Evolutionary conservation across 495 filamentous ascomycete genomes (phyloP), one percentile per base, ranked within the genome.

Genomic region (Penicillium nucicola): DNA sequence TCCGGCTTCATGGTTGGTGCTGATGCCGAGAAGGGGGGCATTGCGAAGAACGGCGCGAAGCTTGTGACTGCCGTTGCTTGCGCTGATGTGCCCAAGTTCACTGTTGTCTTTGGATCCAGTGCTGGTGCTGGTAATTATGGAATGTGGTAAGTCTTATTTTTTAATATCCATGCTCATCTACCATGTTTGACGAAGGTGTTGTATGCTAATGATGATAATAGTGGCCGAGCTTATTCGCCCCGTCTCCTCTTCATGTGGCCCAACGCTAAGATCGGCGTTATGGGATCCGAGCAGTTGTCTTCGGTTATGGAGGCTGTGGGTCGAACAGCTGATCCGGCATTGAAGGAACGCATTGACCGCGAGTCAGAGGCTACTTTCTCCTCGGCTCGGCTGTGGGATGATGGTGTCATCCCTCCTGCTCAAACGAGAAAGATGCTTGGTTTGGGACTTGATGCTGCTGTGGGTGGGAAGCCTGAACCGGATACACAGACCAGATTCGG

Each of bases 41-140:
- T 98, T 57, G 93, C 93, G 23, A 97, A 97, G 78, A 95, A 98
- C 62, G 93, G 93, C 35, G 93, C 93, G 0, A 97, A 98, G 74
- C 79, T 98, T 14, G 93, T 98, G 7, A 97, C 91, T 7, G 93
- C 93, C 3, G 95, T 97, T 3, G 89, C 91, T 4, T 97, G 92
- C 65, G 90, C 92, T 9, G 85, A 95, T 52, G 93, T 97, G 32
- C 95, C 93, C 53, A 98, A 98, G 67, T 93, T 98, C 60, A 98
- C 93, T 1, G 87, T 98, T 5, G 89, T 98, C 0, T 84, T 97
- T 20, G 93, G 93, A 4, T 85, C 87, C 9, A 91, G 85, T 67
- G 81, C 84, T 22, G 84, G 84, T 40, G 84, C 84, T 33, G 84
- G 84, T 1, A 87, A 87, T 55, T 97, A 97, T 70, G 95, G 84